phyloP scores from a whole-genome alignment of 345 rosid species.

The Clausena lansium region DNA sequence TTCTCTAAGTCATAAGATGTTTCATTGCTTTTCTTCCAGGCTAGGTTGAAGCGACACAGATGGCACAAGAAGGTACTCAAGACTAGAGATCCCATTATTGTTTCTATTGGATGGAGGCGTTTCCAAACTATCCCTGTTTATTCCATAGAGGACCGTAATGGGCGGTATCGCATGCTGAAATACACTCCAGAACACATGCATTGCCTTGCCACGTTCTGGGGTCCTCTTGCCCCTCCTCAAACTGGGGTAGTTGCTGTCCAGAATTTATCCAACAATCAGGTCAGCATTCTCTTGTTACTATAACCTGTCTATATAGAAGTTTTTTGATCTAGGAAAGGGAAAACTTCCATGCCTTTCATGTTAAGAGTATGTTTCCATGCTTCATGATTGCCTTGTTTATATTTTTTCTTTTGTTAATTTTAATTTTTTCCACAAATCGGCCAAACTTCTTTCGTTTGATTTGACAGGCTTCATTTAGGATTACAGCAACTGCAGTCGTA shows the following conservation, averaged over 20 bases:
- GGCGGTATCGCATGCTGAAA: slow-evolving; percentile 92
- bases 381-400: background rate
- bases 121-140: slow-evolving; percentile 84
- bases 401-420: background rate
- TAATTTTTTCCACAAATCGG: background rate
- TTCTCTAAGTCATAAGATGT: background rate
- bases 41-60: slow-evolving; percentile 80
- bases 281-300: slow-evolving; percentile 20
- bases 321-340: slow-evolving; percentile 15
- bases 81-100: slow-evolving; percentile 86
- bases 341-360: slow-evolving; percentile 1
- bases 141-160: slow-evolving; percentile 81
- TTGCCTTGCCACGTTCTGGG: slow-evolving; percentile 96
- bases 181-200: slow-evolving; percentile 97
- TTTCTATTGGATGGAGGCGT: slow-evolving; percentile 95
- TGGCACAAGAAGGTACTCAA: slow-evolving; percentile 91
- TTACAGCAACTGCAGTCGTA: slow-evolving; percentile 75
- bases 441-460: slow-evolving; percentile 25
- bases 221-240: slow-evolving; percentile 92
- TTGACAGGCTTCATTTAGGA: slow-evolving; percentile 71
- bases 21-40: slow-evolving; percentile 37
- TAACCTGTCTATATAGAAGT: background rate
- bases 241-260: slow-evolving; percentile 90
- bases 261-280: slow-evolving; percentile 78
- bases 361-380: background rate